Percentiles rank a stretch among this genome's conserved stretches.
phyloP scores from a whole-genome alignment of 495 filamentous ascomycete genomes.

The Astrothelium subdiscretum region DNA sequence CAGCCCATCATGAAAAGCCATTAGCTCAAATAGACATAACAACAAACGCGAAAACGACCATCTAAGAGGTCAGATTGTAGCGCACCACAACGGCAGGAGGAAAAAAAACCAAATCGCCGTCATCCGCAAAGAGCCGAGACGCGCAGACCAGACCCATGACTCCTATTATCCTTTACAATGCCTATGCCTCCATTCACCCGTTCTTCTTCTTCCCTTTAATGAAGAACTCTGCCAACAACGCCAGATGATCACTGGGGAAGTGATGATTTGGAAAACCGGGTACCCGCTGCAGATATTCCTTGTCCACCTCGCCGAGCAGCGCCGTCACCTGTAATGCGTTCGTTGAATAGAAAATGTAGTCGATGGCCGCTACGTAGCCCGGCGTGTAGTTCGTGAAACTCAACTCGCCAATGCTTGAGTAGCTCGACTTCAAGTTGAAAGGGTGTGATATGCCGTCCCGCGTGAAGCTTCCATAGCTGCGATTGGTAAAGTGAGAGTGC shows the following conservation, averaged over 20 bases:
- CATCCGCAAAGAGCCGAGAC: not conserved
- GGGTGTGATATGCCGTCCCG: conserved; percentile 84
- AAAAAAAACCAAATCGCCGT: not conserved
- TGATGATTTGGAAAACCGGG: conserved; percentile 96
- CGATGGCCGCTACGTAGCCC: conserved; percentile 76
- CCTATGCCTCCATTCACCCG: not conserved
- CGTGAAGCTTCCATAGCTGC: conserved; percentile 82
- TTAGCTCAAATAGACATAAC: not conserved
- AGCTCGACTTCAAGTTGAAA: conserved; percentile 84
- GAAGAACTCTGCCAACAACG: conserved; percentile 81
- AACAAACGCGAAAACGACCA: not conserved
- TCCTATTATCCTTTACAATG: not conserved
- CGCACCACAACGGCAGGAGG: not conserved
- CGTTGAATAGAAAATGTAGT: conserved; percentile 95
- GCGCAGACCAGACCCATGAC: not conserved
- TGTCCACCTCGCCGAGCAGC: conserved; percentile 82
- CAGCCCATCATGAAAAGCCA: not conserved
- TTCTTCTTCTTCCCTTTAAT: conserved; percentile 84
- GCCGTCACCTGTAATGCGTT: conserved; percentile 80
- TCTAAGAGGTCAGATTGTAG: not conserved
- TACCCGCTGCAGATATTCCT: conserved; percentile 75
- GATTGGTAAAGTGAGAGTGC: conserved; percentile 63
- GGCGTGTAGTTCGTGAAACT: conserved; percentile 95
- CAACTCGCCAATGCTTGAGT: conserved; percentile 66
- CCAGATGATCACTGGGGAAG: conserved; percentile 93